Base-by-base conservation (phyloP, 2,329 filamentous ascomycete genomes). In the Alternaria longipes region DNA sequence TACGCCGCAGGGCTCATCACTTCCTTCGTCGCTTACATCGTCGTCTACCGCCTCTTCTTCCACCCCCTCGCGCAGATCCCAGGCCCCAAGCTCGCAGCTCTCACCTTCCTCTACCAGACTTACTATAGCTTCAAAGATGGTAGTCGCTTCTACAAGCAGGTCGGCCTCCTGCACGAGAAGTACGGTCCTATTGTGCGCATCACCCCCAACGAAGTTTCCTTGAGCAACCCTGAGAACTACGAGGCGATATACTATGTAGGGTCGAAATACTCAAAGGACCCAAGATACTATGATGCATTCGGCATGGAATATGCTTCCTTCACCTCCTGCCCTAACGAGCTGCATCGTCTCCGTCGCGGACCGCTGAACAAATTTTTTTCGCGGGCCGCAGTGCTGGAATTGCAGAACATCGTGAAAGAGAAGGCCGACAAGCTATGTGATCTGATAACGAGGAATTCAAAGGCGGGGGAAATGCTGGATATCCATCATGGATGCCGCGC, bases 61-160 rank as follows among this genome's bases (percentile, higher is more conserved):
- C 54, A 60, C 40, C 59, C 59, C 42, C 62, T 60, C 20, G 54
- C 44, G 26, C 44, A 60, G 8, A 45, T 67, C 42, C 59, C 62
- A 38, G 64, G 64, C 30, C 63, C 64, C 24, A 26, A 26, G 24
- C 24, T 26, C 24, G 24, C 24, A 26, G 24, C 24, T 26, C 0
- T 26, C 24, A 26, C 24, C 24, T 26, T 26, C 24, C 24, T 26
- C 24, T 26, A 26, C 24, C 24, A 26, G 24, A 26, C 46, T 18
- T 49, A 34, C 18, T 34, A 49, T 6, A 24, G 30, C 18, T 30
- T 68, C 71, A 28, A 49, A 34, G 32, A 34, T 34, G 30, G 30
- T 11, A 34, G 30, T 34, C 30, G 30, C 8, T 34, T 34, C 30
- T 34, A 34, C 30, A 34, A 34, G 30, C 30, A 34, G 30, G 30